A percentile compares a stretch with the other conserved stretches of the same genome.
Evolutionary conservation across 768 basidiomycete species (phyloP).

Genomic region (Kwoniella mangroviensis): DNA sequence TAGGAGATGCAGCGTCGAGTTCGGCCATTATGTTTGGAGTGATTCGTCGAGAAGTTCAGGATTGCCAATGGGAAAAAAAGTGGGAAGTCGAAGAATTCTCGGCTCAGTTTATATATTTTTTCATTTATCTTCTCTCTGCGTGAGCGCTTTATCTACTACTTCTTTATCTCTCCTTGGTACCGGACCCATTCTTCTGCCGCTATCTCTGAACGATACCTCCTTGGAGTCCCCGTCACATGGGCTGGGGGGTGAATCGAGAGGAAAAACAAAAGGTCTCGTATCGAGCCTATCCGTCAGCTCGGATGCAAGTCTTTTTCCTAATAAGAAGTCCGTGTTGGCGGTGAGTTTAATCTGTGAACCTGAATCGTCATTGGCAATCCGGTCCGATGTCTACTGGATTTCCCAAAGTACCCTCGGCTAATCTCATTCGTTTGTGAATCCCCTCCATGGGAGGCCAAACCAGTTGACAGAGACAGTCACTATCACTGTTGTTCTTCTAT

Average conservation of each 20-base stretch:
- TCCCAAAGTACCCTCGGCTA: background rate
- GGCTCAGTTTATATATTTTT: background rate
- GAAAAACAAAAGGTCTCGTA: background rate
- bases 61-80: background rate
- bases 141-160: background rate
- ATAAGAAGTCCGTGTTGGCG: background rate
- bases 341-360: background rate
- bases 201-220: background rate
- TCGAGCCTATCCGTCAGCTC: background rate
- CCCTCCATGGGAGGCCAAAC: no score
- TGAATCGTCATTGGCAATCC: background rate
- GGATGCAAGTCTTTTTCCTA: background rate
- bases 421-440: no score
- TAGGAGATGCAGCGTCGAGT: conserved; percentile 34
- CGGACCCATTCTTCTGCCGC: conserved; percentile 1
- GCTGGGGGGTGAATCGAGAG: background rate
- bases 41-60: background rate
- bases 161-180: background rate
- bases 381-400: background rate
- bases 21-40: conserved; percentile 14
- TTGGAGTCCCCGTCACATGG: background rate
- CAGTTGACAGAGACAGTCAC: no score
- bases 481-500: no score
- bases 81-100: background rate
- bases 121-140: background rate